phyloP scores from a whole-genome alignment of 1,139 yeast genomes.

The Yamadazyma jaroonii region DNA sequence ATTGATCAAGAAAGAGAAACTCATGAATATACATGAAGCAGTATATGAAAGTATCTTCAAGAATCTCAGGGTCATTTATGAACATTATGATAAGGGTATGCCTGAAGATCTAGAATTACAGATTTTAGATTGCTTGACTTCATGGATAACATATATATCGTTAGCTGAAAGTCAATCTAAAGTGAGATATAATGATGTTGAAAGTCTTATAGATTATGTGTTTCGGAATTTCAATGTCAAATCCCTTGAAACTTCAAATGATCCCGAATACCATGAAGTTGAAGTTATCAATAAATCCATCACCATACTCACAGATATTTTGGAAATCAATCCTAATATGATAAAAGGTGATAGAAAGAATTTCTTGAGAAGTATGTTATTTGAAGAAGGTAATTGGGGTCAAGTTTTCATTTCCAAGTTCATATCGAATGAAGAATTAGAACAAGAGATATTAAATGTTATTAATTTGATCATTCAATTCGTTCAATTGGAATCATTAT shows the following conservation, averaged over 20 bases:
- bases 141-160: slow-evolving; percentile 35
- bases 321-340: slow-evolving; percentile 46
- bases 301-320: slow-evolving; percentile 39
- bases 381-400: slow-evolving; percentile 42
- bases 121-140: slow-evolving; percentile 29
- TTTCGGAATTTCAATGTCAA: slow-evolving; percentile 19
- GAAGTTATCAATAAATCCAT: slow-evolving; percentile 29
- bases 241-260: slow-evolving; percentile 1
- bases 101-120: slow-evolving; percentile 16
- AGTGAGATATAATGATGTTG: slow-evolving; percentile 28
- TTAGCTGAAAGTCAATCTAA: slow-evolving; percentile 34
- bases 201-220: slow-evolving; percentile 16
- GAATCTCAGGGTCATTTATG: slow-evolving; percentile 8
- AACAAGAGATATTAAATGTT: slow-evolving; percentile 45
- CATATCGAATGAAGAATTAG: slow-evolving; percentile 25
- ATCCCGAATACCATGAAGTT: slow-evolving; percentile 14
- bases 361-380: slow-evolving; percentile 30
- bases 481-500: slow-evolving; percentile 50
- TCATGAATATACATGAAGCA: slow-evolving; percentile 24
- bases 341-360: slow-evolving; percentile 24
- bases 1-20: slow-evolving; percentile 32
- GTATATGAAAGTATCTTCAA: slow-evolving; percentile 26
- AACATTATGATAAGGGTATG: slow-evolving; percentile 6
- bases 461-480: slow-evolving; percentile 52
- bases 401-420: slow-evolving; percentile 24